Conservation (phyloP, 805 yeast genomes). For the Starmerella cellae region DNA sequence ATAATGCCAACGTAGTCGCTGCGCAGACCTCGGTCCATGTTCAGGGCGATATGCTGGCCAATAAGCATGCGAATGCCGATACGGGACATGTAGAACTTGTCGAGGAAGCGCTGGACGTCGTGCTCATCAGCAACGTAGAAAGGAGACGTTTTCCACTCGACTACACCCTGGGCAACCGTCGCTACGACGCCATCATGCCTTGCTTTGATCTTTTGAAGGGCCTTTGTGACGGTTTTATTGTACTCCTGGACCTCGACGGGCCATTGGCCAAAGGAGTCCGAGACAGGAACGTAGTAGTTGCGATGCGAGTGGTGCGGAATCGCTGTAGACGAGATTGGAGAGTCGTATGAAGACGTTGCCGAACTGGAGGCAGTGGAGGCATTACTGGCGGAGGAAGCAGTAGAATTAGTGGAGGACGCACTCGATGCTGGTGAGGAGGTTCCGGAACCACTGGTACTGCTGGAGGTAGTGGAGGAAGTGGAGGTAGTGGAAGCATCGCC, state of each 20-base stretch:
- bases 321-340: not conserved
- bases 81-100: constrained; percentile 76
- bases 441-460: not conserved
- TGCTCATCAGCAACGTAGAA: constrained; percentile 44
- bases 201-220: constrained; percentile 57
- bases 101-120: constrained; percentile 68
- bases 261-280: constrained; percentile 41
- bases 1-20: constrained; percentile 78
- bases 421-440: not conserved
- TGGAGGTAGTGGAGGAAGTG: not conserved
- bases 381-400: not conserved
- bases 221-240: constrained; percentile 52
- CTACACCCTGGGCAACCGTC: constrained; percentile 83
- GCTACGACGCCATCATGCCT: constrained; percentile 89
- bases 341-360: too few species aligned
- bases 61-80: constrained; percentile 87
- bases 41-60: constrained; percentile 85
- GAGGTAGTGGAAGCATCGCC: not conserved
- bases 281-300: constrained; percentile 40
- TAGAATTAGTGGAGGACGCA: not conserved
- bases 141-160: constrained; percentile 63
- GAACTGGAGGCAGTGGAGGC: constrained; percentile 2
- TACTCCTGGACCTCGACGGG: constrained; percentile 63
- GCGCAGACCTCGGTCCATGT: constrained; percentile 44
- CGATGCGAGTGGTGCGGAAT: constrained; percentile 17